Evolutionary conservation across 1,284 basidiomycete genomes (phyloP).

Genomic region (Dichomitus squalens): DNA sequence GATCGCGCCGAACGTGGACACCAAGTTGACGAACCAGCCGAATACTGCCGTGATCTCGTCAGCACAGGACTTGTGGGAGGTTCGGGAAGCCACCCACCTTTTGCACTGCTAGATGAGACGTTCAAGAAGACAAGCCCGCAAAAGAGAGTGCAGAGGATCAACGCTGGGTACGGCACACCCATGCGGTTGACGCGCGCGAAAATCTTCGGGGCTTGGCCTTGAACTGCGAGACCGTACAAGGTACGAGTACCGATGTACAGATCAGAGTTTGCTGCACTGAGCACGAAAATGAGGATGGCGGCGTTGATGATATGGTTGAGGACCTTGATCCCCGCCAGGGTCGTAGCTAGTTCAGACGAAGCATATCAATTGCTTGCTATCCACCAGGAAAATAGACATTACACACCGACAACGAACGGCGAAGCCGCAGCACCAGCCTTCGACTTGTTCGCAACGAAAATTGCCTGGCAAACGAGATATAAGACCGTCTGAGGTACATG

Average conservation of each 20-base stretch:
- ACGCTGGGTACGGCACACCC: slow-evolving; percentile 39
- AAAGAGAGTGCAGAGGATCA: slow-evolving; percentile 59
- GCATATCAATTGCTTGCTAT: slow-evolving; percentile 5
- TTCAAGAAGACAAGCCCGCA: slow-evolving; percentile 66
- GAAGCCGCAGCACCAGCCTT: slow-evolving; percentile 71
- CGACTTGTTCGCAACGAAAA: slow-evolving; percentile 61
- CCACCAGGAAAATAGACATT: slow-evolving; percentile 37
- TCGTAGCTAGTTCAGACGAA: slow-evolving; percentile 41
- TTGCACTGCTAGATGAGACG: slow-evolving; percentile 52
- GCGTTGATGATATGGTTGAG: slow-evolving; percentile 75
- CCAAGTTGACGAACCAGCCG: slow-evolving; percentile 71
- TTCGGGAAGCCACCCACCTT: slow-evolving; percentile 37
- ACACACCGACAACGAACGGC: slow-evolving; percentile 74
- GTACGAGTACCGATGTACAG: slow-evolving; percentile 69
- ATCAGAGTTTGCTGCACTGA: slow-evolving; percentile 71
- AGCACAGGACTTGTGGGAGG: slow-evolving; percentile 14
- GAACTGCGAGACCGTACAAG: slow-evolving; percentile 68
- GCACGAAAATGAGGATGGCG: slow-evolving; percentile 73
- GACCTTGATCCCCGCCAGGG: slow-evolving; percentile 55
- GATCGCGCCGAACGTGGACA: slow-evolving; percentile 61
- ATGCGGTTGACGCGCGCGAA: slow-evolving; percentile 52
- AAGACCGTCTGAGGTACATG: background rate
- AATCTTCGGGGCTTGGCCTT: slow-evolving; percentile 66
- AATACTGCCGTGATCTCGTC: slow-evolving; percentile 48
- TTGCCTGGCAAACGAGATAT: slow-evolving; percentile 28